Percentiles rank a stretch among this genome's conserved stretches.
Evolutionary conservation across 1,284 basidiomycete genomes (phyloP).

Genomic region (Vanrija humicola): DNA sequence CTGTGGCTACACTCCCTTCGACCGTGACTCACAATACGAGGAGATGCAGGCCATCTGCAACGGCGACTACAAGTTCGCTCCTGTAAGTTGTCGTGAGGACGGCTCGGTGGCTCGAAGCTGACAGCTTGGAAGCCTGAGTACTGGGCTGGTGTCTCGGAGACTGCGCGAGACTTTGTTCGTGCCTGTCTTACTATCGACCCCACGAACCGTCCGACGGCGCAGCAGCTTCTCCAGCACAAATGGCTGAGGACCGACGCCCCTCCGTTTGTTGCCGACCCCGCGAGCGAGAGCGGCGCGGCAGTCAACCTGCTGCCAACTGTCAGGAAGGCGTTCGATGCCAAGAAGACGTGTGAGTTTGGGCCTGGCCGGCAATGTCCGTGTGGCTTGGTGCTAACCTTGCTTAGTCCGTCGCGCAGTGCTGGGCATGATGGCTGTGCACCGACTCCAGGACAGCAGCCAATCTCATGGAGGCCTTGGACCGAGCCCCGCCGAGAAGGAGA

Average conservation of each 20-base stretch:
- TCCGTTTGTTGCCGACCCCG: slow-evolving; percentile 57
- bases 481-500: slow-evolving; percentile 52
- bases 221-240: slow-evolving; percentile 65
- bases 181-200: slow-evolving; percentile 82
- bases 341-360: slow-evolving; percentile 66
- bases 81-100: slow-evolving; percentile 33
- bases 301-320: slow-evolving; percentile 81
- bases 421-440: slow-evolving; percentile 76
- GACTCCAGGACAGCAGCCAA: slow-evolving; percentile 55
- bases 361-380: background rate
- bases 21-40: slow-evolving; percentile 77
- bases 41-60: slow-evolving; percentile 91
- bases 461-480: slow-evolving; percentile 53
- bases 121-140: slow-evolving; percentile 58
- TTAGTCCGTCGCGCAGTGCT: slow-evolving; percentile 80
- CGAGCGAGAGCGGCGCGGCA: slow-evolving; percentile 59
- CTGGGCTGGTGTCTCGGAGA: slow-evolving; percentile 76
- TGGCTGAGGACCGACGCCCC: slow-evolving; percentile 59
- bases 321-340: slow-evolving; percentile 82
- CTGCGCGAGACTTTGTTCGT: slow-evolving; percentile 75
- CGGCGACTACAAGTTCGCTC: slow-evolving; percentile 89
- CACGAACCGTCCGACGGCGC: slow-evolving; percentile 67
- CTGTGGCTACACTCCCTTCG: slow-evolving; percentile 91
- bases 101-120: slow-evolving; percentile 1
- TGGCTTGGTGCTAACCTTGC: background rate